A percentile compares a stretch with the other conserved stretches of the same genome.
Evolutionary conservation across 1,139 yeast genomes (phyloP).

Genomic region (Yamadazyma aaseri): DNA sequence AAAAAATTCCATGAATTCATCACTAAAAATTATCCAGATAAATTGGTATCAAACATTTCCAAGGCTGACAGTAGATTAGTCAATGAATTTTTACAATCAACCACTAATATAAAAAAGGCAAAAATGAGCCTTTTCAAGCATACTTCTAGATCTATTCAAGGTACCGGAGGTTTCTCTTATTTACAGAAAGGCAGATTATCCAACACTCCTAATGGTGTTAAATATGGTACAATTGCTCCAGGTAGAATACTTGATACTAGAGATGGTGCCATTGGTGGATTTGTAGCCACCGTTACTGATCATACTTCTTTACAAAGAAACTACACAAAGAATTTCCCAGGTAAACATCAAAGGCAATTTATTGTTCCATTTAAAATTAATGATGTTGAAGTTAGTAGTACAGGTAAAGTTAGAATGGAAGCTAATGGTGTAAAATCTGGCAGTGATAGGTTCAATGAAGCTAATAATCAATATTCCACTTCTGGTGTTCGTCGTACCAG

Average conservation of each 20-base stretch:
- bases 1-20: slow-evolving; percentile 35
- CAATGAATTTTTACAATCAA: slow-evolving; percentile 25
- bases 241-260: slow-evolving; percentile 64
- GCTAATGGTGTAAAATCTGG: slow-evolving; percentile 45
- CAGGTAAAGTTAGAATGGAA: slow-evolving; percentile 37
- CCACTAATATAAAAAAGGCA: slow-evolving; percentile 8
- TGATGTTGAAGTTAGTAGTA: slow-evolving; percentile 38
- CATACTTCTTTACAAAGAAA: slow-evolving; percentile 41
- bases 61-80: slow-evolving; percentile 23
- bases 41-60: slow-evolving; percentile 21
- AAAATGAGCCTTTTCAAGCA: slow-evolving; percentile 8
- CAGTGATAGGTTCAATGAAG: slow-evolving; percentile 25
- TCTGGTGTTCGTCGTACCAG: slow-evolving; percentile 33
- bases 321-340: slow-evolving; percentile 41
- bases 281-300: slow-evolving; percentile 47
- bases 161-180: slow-evolving; percentile 75
- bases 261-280: slow-evolving; percentile 76
- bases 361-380: slow-evolving; percentile 43
- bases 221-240: slow-evolving; percentile 57
- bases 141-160: slow-evolving; percentile 38
- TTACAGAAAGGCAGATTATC: slow-evolving; percentile 66
- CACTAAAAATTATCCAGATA: slow-evolving; percentile 34
- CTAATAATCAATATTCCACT: slow-evolving; percentile 29
- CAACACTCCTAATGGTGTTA: slow-evolving; percentile 75
- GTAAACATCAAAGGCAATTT: slow-evolving; percentile 46